Conservation (phyloP, 176 grass and related monocot genomes). For the Secale cereale region DNA sequence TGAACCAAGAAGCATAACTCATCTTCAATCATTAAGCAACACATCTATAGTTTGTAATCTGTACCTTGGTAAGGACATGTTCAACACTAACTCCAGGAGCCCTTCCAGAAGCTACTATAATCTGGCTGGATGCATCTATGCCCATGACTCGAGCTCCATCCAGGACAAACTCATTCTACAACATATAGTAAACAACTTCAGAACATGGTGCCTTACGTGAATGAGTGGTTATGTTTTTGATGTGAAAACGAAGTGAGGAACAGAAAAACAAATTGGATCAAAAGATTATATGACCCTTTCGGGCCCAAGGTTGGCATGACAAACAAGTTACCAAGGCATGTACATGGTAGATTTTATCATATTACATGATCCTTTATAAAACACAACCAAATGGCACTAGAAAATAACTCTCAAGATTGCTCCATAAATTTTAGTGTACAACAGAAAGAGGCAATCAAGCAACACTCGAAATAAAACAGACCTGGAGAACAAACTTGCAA, state of each 20-base stretch:
- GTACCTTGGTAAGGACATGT: conserved; percentile 90
- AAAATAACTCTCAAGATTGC: neutral
- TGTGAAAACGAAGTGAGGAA: neutral
- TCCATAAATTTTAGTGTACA: neutral
- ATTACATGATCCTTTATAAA: neutral
- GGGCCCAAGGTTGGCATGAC: neutral
- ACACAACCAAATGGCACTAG: conserved; percentile 11
- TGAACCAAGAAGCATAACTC: conserved; percentile 5
- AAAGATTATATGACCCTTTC: neutral
- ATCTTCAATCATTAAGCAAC: conserved; percentile 6
- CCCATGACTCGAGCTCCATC: conserved; percentile 83
- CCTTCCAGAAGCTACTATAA: conserved; percentile 65
- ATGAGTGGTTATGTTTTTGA: neutral
- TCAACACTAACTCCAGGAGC: conserved; percentile 56
- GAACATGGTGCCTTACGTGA: neutral
- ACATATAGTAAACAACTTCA: conserved; percentile 27
- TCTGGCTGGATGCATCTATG: conserved; percentile 71
- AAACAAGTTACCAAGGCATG: neutral
- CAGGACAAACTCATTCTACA: conserved; percentile 65
- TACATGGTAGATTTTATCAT: neutral
- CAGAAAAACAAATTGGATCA: neutral
- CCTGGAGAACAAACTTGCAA: conserved; percentile 61
- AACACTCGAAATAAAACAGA: conserved; percentile 1
- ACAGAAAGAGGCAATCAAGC: neutral
- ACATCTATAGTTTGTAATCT: conserved; percentile 12